These are phyloP conservation scores for Leccinum variabile DNA, from an alignment of 1,284 basidiomycete species.

Conservation along the genomic window DNA sequence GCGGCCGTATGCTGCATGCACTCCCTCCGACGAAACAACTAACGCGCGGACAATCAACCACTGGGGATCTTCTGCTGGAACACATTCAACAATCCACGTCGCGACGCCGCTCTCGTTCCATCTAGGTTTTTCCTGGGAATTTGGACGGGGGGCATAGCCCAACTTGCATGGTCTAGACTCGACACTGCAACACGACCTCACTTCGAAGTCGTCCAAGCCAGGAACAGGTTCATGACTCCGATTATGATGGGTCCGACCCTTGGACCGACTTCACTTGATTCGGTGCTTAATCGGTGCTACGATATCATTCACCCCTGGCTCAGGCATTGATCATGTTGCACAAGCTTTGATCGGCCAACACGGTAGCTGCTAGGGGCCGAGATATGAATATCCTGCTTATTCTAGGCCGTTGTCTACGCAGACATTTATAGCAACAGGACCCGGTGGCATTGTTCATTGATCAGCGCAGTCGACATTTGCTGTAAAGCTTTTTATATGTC, in stretches of 20 bases:
- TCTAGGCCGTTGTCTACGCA: not conserved
- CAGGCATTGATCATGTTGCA: not conserved
- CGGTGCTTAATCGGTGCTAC: not conserved
- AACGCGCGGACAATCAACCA: not conserved
- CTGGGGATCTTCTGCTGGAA: not conserved
- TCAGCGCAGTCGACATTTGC: not conserved
- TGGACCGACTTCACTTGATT: not conserved
- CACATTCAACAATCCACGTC: not conserved
- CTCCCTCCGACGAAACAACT: not conserved
- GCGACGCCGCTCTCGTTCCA: not conserved
- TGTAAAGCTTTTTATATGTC: not conserved
- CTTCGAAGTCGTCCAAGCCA: not conserved
- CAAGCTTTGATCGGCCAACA: not conserved
- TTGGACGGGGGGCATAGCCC: not conserved
- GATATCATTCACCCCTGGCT: not conserved
- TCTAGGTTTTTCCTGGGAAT: not conserved
- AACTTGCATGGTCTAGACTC: not conserved
- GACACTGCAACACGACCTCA: not conserved
- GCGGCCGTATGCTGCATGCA: not conserved
- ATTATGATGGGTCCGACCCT: not conserved
- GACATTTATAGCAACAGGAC: not conserved
- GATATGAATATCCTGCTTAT: not conserved
- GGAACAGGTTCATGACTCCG: not conserved
- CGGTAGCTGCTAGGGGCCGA: not conserved
- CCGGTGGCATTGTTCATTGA: not conserved